Percentiles rank a stretch among this genome's conserved stretches.
These are phyloP conservation scores for Ophiocordyceps polyrhachis-furcata DNA, from an alignment of 2,329 filamentous ascomycete genomes.

Conservation along the genomic window DNA sequence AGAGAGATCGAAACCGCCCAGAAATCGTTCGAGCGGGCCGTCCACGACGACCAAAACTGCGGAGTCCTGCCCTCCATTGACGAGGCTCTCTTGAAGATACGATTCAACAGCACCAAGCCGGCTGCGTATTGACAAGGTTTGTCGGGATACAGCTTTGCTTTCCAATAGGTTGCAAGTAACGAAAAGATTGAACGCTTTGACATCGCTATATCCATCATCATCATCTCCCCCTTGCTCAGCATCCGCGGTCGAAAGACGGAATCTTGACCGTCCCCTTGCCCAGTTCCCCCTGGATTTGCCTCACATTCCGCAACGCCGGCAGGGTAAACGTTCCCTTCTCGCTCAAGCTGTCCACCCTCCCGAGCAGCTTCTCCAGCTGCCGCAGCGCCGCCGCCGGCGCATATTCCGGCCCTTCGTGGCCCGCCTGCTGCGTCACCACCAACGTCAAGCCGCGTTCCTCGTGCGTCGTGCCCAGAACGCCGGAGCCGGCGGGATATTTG, in stretches of 20 bases:
- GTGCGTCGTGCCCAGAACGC: slow-evolving; percentile 50
- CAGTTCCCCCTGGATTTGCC: slow-evolving; percentile 5
- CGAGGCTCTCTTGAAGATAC: too few relatives aligned
- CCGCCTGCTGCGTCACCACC: slow-evolving; percentile 41
- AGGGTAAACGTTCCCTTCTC: slow-evolving; percentile 18
- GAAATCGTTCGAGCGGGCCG: slow-evolving; percentile 13
- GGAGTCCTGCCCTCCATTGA: too few relatives aligned
- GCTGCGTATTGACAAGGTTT: too few relatives aligned
- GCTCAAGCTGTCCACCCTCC: slow-evolving; percentile 40
- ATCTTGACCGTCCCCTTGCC: slow-evolving; percentile 9
- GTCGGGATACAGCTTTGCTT: too few relatives aligned
- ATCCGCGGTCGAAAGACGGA: slow-evolving; percentile 15
- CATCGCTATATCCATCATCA: too few relatives aligned
- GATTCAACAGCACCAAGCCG: background rate
- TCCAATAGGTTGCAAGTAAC: too few relatives aligned
- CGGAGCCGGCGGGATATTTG: slow-evolving; percentile 36
- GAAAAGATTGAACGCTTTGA: too few relatives aligned
- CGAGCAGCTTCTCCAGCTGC: slow-evolving; percentile 58
- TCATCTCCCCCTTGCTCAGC: too few relatives aligned
- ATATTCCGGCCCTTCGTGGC: slow-evolving; percentile 54
- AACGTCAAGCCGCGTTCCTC: slow-evolving; percentile 63
- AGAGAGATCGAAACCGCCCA: background rate
- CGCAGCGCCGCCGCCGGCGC: slow-evolving; percentile 49
- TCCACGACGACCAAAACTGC: too few relatives aligned
- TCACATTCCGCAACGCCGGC: slow-evolving; percentile 5